Evolutionary conservation across 768 basidiomycete genomes (phyloP), one percentile per base, ranked within the genome.

Genomic region (Naematelia aurantialba): DNA sequence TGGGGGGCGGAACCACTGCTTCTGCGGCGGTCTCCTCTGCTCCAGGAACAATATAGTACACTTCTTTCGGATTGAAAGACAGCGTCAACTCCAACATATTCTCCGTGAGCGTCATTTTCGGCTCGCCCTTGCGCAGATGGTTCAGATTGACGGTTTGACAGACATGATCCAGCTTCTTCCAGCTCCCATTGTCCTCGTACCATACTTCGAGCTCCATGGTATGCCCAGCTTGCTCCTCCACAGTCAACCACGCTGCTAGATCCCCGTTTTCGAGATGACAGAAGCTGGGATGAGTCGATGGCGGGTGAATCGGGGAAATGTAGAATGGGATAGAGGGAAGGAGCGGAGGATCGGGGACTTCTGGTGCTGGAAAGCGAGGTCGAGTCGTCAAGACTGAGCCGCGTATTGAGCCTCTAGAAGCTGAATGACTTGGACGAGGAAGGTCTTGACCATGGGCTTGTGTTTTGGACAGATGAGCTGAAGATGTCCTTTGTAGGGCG

Each of bases 261-360:
- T 86, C 85, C 25, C 74, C 76, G 29, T 79, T 74, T 4, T 81
- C 78, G 67, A 91, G 85, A 17, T 88, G 78, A 0, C 80, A 55
- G 66, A 91, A 94, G 22, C 80, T 76, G 0, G 92, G 92, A 73
- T 91, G 89, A 0, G 87, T 91, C 0, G 91, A 93, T 3, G 90
- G 87, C 22, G 80, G 81, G 72, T 91, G 91, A 50, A 89, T 81
- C 0, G 84, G 81, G 1, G 91, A 94, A 49, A 91, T 81, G 74
- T 85, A 92, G 69, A 88, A 83, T 2, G 88, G 85, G 10, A 45
- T 22, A 31, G 10, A 25, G 2, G 39, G 10, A n/a, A 17, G 17
- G 27, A 10, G 52, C 13, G 47, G 27, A 26, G 8, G 21, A 21
- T 4, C 12, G 14, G 19, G 45, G 5, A 47, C 30, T 8, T 13